Base-by-base conservation (phyloP, 2,329 filamentous ascomycete genomes). In the Alternaria viburni region DNA sequence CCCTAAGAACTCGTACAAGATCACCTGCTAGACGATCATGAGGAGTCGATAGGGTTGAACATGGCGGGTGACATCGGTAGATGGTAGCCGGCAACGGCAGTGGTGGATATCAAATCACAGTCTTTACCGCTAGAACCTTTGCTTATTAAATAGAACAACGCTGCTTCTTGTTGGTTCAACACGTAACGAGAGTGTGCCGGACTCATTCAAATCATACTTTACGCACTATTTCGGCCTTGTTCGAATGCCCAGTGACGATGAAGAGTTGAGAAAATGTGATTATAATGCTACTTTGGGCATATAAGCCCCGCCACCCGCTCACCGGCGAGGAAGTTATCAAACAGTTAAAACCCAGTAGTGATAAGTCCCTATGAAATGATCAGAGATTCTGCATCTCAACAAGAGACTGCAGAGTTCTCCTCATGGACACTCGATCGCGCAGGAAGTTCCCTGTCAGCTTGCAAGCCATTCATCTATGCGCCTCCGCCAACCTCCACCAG, bases 401-500 rank as follows among this genome's bases (percentile, higher is more conserved):
- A 6, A 41, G 36, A 11, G 9, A 41, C 36, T 17, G 36, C 36
- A 41, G 36, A 41, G 1, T 0, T 41, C 36, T 41, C 15, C 15
- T 17, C 9, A 41, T 41, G 36, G 36, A 1, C 5, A 6, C 2
- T 41, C 2, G 15, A 1, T 41, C 8, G 36, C 36, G 8, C 9
- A 11, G 36, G n/a, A 41, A 41, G 8, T 17, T 17, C 5, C 9
- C n/a, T 41, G 36, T 2, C 36, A 41, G 36, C 36, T 41, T 17
- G 1, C 36, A 6, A 41, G 13, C 12, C 19, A 25, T 23, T 4
- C 36, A 17, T 36, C 49, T 52, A 52, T 9, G 4, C 21, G 3
- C 74, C 75, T 25, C 74, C 77, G 19, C 70, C 73, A n/a, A 79
- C 77, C 59, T 80, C 72, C 7, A 84, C 82, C 62, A 85, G 64